Evolutionary conservation across 208 protist genomes (phyloP).

Genomic region (Trypanosoma caninum): DNA sequence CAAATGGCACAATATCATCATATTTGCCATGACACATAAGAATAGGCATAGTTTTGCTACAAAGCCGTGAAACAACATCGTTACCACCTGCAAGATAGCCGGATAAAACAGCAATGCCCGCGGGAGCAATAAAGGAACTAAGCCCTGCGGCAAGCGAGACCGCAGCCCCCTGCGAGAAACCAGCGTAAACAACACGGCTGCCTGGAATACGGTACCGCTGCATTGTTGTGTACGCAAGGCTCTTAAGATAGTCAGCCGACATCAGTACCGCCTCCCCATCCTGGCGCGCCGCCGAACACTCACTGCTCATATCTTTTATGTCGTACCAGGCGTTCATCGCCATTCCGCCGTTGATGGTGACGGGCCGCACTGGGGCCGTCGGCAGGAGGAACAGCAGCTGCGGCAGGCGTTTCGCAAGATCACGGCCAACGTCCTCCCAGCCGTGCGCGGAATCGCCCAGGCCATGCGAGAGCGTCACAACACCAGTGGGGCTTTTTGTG

Average conservation of each 20-base stretch:
- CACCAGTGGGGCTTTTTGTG: conserved; percentile 47
- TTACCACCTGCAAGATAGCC: conserved; percentile 65
- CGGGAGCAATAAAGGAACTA: conserved; percentile 47
- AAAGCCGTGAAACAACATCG: conserved; percentile 44
- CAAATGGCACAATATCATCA: conserved; percentile 75
- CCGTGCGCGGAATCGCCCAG: conserved; percentile 86
- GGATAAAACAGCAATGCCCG: conserved; percentile 69
- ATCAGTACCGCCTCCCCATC: conserved; percentile 41
- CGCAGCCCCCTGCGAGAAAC: conserved; percentile 91
- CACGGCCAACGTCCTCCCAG: conserved; percentile 77
- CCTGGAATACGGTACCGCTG: conserved; percentile 55
- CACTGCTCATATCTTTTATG: conserved; percentile 43
- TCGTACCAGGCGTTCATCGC: conserved; percentile 93
- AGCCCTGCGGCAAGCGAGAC: conserved; percentile 73
- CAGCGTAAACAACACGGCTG: conserved; percentile 83
- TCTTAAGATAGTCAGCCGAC: conserved; percentile 72
- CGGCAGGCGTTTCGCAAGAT: conserved; percentile 60
- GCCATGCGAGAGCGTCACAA: conserved; percentile 91
- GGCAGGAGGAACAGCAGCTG: conserved; percentile 91
- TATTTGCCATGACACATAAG: conserved; percentile 76
- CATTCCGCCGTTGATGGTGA: conserved; percentile 89
- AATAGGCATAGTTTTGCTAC: conserved; percentile 36
- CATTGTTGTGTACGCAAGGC: conserved; percentile 46
- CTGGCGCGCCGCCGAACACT: conserved; percentile 25
- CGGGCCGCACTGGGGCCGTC: conserved; percentile 68